Evolutionary conservation across 352 stramenopile species (phyloP), one percentile per base, ranked within the genome.

Genomic region (Phytophthora sp.): DNA sequence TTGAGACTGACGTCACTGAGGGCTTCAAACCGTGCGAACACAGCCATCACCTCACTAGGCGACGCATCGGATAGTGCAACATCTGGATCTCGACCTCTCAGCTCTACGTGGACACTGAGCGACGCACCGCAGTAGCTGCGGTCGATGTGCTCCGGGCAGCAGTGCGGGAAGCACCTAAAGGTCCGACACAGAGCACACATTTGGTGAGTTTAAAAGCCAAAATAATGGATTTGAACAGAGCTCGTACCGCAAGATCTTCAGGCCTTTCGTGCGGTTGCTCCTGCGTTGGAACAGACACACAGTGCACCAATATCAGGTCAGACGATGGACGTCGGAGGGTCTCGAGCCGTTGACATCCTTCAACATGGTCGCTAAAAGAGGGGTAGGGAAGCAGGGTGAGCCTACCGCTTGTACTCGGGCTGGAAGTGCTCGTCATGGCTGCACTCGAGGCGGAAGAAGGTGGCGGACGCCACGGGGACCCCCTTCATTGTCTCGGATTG

Each of bases 161-260:
- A 91, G 66, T 91, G 83, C 16, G 81, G 81, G 51, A 91, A 91
- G 64, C 71, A 79, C 11, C 80, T 38, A n/a, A n/a, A n/a, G n/a
- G n/a, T n/a, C n/a, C n/a, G n/a, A n/a, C n/a, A n/a, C n/a, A n/a
- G n/a, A n/a, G n/a, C n/a, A n/a, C n/a, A n/a, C n/a, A n/a, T n/a
- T n/a, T n/a, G n/a, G n/a, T n/a, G n/a, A n/a, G n/a, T n/a, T n/a
- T n/a, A n/a, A n/a, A n/a, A n/a, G n/a, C n/a, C n/a, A n/a, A n/a
- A n/a, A n/a, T n/a, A n/a, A n/a, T n/a, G n/a, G n/a, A n/a, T n/a
- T n/a, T n/a, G n/a, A n/a, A n/a, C n/a, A n/a, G n/a, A n/a, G n/a
- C n/a, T n/a, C n/a, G n/a, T n/a, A n/a, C n/a, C 81, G 76, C 13
- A 90, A 67, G 51, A 91, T 90, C 63, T 91, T 90, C 39, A 90